phyloP scores from a whole-genome alignment of 805 yeast genomes.

The Nakazawaea siamensis region DNA sequence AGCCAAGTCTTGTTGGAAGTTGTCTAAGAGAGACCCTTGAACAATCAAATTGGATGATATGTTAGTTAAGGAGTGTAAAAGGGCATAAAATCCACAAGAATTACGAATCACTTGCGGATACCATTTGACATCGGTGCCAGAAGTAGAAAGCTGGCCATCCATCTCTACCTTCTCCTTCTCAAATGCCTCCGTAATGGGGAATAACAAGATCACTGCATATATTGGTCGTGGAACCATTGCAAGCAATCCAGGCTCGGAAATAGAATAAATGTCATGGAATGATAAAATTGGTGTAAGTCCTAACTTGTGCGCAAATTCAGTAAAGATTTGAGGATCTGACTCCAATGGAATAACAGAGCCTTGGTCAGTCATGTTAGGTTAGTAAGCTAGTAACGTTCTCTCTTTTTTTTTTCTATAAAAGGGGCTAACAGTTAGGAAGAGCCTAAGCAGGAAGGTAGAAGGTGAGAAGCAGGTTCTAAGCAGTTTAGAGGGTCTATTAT shows the following conservation, averaged over 20 bases:
- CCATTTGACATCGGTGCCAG: too few relatives aligned
- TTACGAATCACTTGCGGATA: constrained; percentile 76
- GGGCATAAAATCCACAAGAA: constrained; percentile 89
- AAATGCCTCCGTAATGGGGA: constrained; percentile 65
- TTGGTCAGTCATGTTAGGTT: too few relatives aligned
- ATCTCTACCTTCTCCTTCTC: constrained; percentile 39
- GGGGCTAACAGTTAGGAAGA: too few relatives aligned
- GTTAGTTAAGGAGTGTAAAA: constrained; percentile 53
- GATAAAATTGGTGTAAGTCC: constrained; percentile 55
- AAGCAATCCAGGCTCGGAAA: constrained; percentile 76
- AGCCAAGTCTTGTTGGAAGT: constrained; percentile 13
- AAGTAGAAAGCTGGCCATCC: constrained; percentile 25
- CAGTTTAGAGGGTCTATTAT: too few relatives aligned
- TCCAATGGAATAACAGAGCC: constrained; percentile 80
- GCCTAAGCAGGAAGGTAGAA: too few relatives aligned
- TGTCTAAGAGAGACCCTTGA: constrained; percentile 21
- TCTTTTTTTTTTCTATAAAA: too few relatives aligned
- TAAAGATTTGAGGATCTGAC: constrained; percentile 81
- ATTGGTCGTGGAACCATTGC: constrained; percentile 79
- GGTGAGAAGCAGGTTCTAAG: too few relatives aligned
- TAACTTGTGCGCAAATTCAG: constrained; percentile 53
- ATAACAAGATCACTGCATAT: constrained; percentile 65
- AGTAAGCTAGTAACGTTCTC: too few relatives aligned
- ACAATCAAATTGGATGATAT: constrained; percentile 37
- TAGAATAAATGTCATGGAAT: constrained; percentile 77